Base-by-base conservation (phyloP, 2,329 filamentous ascomycete genomes). In the Thielaviopsis musarum region DNA sequence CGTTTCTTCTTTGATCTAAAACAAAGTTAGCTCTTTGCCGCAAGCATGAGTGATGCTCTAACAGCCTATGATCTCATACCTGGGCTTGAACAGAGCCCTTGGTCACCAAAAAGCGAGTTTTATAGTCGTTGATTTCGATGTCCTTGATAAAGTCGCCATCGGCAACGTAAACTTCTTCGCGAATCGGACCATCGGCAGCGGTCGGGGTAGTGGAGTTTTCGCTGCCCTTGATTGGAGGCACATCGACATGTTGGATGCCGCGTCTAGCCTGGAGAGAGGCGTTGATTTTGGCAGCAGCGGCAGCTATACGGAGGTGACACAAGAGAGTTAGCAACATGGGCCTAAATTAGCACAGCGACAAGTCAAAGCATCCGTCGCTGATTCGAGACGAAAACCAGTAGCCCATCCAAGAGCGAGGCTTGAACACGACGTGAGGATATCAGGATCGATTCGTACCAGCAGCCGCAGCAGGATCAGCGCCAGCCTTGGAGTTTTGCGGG, bases 71-170 rank as follows among this genome's bases (percentile, higher is more conserved):
- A 45, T n/a, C 13, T 17, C 38, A 95, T 96, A 98, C 93, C 91
- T 93, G 95, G 82, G 95, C 95, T 79, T 97, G 93, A 65, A 90
- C 95, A 67, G 89, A 87, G 68, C 91, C 90, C 77, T 96, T 97
- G 64, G 91, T 98, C 75, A 98, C 80, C 71, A 91, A 86, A 73
- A 98, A 98, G 67, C 91, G 88, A 71, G 97, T 98, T 64, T 91
- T 86, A 68, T 97, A 75, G 73, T 97, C 91, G 72, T 98, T 98
- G 76, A 98, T 89, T 76, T 97, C 93, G 69, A 98, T 95, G 69
- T 98, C 93, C 73, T 94, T 93, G 74, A 98, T 97, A 71, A 88
- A 97, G 73, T 98, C 93, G 67, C 93, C 93, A 70, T 97, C 93
- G 63, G 91, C 87, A 66, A 95, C 87, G 70, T 97, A 97, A 70